Evolutionary conservation across 2,329 filamentous ascomycete species (phyloP).

Genomic region (Cladosporium sp.): DNA sequence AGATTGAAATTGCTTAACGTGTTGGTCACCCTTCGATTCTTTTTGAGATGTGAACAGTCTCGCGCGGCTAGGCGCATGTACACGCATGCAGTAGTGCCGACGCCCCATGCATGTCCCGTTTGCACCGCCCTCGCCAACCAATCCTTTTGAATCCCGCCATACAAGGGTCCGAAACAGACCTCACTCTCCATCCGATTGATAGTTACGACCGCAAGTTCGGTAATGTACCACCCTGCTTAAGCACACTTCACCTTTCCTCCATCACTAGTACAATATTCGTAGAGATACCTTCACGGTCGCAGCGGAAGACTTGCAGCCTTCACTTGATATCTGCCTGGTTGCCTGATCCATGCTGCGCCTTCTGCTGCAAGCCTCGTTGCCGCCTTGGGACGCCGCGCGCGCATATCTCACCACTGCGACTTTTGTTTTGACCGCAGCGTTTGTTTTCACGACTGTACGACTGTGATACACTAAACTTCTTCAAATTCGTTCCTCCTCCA

Average conservation of each 20-base stretch:
- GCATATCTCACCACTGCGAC: neutral
- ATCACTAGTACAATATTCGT: neutral
- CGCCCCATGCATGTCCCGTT: neutral
- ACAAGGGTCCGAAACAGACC: neutral
- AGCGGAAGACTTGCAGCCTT: neutral
- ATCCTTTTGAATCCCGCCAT: neutral
- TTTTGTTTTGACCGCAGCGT: neutral
- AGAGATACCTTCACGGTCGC: neutral
- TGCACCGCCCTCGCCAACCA: neutral
- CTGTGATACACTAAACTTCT: neutral
- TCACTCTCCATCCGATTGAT: neutral
- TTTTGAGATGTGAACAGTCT: too few relatives aligned
- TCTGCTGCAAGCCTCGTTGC: neutral
- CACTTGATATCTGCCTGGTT: neutral
- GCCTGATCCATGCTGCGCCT: constrained; percentile 1
- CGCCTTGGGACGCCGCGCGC: neutral
- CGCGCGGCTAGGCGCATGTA: too few relatives aligned
- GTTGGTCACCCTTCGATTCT: too few relatives aligned
- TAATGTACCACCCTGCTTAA: too few relatives aligned
- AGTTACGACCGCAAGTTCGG: too few relatives aligned
- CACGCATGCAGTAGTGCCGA: too few relatives aligned
- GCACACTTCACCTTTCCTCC: neutral
- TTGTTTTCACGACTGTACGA: neutral
- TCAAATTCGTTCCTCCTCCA: neutral
- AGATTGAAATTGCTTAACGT: neutral